Percentiles rank a stretch among this genome's conserved stretches.
phyloP scores from a whole-genome alignment of 768 basidiomycete genomes.

The Boletus rubroflammeus region DNA sequence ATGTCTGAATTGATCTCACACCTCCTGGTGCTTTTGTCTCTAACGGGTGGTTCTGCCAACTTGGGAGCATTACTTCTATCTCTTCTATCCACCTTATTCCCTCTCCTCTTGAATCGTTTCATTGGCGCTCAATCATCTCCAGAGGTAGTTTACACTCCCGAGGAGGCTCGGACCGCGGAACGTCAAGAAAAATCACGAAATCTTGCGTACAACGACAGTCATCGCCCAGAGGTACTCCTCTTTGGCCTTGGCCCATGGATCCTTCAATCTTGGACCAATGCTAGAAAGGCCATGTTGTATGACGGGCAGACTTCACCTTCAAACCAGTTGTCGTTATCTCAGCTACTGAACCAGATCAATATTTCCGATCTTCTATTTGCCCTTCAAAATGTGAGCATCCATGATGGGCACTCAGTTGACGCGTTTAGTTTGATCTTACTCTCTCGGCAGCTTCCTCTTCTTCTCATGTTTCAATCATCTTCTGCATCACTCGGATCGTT shows the following conservation, averaged over 20 bases:
- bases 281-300: constrained; percentile 56
- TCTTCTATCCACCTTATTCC: constrained; percentile 56
- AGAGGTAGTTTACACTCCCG: constrained; percentile 45
- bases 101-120: constrained; percentile 54
- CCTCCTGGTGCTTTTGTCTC: constrained; percentile 60
- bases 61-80: constrained; percentile 58
- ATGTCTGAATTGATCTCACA: constrained; percentile 71
- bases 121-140: constrained; percentile 38
- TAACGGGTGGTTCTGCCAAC: constrained; percentile 53
- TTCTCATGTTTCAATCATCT: constrained; percentile 69
- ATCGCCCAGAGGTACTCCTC: constrained; percentile 77
- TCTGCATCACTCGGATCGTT: constrained; percentile 77
- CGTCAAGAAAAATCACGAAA: constrained; percentile 73
- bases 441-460: constrained; percentile 59
- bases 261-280: constrained; percentile 67
- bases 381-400: constrained; percentile 65
- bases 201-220: constrained; percentile 67
- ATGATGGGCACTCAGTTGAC: not conserved
- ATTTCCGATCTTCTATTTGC: constrained; percentile 61
- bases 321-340: constrained; percentile 41
- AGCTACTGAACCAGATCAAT: constrained; percentile 52
- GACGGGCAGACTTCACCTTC: constrained; percentile 44
- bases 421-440: constrained; percentile 13
- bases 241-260: constrained; percentile 88
- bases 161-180: constrained; percentile 62